Evolutionary conservation across 164 flowering plant genomes (phyloP).

Genomic region (Macadamia integrifolia): DNA sequence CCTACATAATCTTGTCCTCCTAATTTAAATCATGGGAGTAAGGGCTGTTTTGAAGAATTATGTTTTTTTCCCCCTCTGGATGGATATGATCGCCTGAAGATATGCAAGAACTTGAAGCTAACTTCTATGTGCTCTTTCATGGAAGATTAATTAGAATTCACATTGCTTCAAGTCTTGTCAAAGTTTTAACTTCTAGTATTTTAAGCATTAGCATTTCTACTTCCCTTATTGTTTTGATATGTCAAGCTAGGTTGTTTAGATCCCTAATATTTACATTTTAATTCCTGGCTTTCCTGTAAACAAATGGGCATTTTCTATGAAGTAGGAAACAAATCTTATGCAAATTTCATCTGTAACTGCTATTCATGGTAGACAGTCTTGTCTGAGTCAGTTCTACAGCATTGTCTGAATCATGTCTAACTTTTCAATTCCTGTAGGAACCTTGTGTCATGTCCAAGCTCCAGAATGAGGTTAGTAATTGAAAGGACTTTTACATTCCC

Average conservation of each 20-base stretch:
- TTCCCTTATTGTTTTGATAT: no score
- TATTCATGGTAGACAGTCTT: not conserved
- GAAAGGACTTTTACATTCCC: not conserved
- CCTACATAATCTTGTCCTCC: no score
- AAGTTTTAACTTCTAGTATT: no score
- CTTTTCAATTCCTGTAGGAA: conserved; percentile 44
- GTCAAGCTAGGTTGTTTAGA: not conserved
- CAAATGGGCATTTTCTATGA: not conserved
- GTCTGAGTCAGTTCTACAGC: not conserved
- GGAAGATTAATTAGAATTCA: no score
- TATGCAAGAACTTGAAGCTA: no score
- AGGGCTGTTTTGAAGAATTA: no score
- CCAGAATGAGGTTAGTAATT: conserved; percentile 70
- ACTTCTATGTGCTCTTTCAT: no score
- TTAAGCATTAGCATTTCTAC: no score
- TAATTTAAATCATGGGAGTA: no score
- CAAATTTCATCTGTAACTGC: not conserved
- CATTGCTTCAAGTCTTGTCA: no score
- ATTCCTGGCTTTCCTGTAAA: not conserved
- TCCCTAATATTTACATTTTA: not conserved
- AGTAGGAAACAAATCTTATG: not conserved
- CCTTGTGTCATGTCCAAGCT: conserved; percentile 79
- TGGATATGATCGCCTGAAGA: no score
- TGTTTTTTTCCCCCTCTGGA: no score
- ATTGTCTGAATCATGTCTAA: not conserved